These are phyloP conservation scores for Tubosaeta sp. DNA, from an alignment of 768 basidiomycete species.

Conservation along the genomic window DNA sequence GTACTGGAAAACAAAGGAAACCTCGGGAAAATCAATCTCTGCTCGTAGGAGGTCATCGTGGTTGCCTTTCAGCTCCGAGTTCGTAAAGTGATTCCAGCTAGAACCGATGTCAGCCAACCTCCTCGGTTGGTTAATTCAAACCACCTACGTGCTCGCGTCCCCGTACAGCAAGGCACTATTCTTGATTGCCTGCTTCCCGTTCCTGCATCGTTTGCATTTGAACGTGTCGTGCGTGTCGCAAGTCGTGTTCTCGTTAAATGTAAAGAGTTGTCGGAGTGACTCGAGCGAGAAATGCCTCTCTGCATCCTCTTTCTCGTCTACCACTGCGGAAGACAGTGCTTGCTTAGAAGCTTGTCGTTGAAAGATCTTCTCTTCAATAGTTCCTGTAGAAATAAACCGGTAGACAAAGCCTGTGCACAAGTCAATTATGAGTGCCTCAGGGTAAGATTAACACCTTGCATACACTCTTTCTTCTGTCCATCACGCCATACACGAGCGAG, in stretches of 20 bases:
- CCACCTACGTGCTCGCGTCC: conserved; percentile 91
- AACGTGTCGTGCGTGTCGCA: conserved; percentile 98
- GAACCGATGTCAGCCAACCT: conserved; percentile 1
- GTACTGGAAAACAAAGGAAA: conserved; percentile 96
- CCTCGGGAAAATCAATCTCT: conserved; percentile 76
- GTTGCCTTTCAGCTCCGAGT: conserved; percentile 79
- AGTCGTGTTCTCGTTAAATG: conserved; percentile 79
- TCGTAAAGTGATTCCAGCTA: conserved; percentile 98
- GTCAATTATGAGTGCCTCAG: background rate
- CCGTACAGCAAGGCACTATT: conserved; percentile 87
- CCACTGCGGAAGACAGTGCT: conserved; percentile 95
- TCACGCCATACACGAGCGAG: conserved; percentile 99
- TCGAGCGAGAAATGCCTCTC: conserved; percentile 95
- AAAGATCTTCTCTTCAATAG: conserved; percentile 99
- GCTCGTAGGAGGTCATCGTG: conserved; percentile 94
- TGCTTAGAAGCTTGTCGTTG: conserved; percentile 96
- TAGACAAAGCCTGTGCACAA: conserved; percentile 81
- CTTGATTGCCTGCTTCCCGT: conserved; percentile 81
- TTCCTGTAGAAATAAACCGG: conserved; percentile 94
- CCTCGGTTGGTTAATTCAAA: background rate
- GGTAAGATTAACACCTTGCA: conserved; percentile 22
- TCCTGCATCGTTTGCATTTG: conserved; percentile 89
- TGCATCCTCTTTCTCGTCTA: conserved; percentile 93
- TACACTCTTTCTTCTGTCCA: conserved; percentile 99
- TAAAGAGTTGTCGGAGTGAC: conserved; percentile 84